These are phyloP conservation scores for Malus sylvestris DNA, from an alignment of 306 rosid species.

Conservation along the genomic window DNA sequence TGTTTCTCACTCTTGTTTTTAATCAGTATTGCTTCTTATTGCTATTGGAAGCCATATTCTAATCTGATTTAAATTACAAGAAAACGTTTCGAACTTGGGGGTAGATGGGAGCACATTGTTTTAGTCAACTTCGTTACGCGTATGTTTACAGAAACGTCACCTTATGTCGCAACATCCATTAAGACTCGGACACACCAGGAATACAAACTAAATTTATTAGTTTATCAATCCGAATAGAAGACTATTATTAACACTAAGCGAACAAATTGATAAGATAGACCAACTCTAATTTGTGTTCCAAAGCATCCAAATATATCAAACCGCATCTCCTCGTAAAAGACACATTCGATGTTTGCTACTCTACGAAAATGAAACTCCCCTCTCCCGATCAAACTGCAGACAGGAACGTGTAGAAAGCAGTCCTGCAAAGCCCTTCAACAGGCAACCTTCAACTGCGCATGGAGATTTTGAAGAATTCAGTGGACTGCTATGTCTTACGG, in stretches of 20 bases:
- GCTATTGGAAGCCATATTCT: not conserved
- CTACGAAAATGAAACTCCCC: constrained; percentile 48
- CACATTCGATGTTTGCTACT: not conserved
- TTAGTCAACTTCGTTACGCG: not conserved
- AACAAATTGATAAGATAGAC: not conserved
- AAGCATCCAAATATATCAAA: not conserved
- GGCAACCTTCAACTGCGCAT: constrained; percentile 85
- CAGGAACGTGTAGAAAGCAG: constrained; percentile 53
- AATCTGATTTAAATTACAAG: no score
- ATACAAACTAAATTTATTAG: not conserved
- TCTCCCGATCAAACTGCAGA: constrained; percentile 49
- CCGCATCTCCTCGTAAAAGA: not conserved
- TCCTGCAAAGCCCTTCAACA: constrained; percentile 83
- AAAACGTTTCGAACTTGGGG: no score
- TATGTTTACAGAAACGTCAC: not conserved
- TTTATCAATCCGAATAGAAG: not conserved
- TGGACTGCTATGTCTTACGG: constrained; percentile 38
- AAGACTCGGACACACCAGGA: not conserved
- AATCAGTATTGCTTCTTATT: not conserved
- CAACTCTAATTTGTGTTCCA: not conserved
- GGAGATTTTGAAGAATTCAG: constrained; percentile 60
- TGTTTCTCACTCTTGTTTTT: not conserved
- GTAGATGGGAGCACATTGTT: no score
- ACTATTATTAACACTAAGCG: not conserved
- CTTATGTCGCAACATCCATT: not conserved